These are phyloP conservation scores for Fagopyrum esculentum DNA, from an alignment of 148 eudicot genomes.

Conservation along the genomic window DNA sequence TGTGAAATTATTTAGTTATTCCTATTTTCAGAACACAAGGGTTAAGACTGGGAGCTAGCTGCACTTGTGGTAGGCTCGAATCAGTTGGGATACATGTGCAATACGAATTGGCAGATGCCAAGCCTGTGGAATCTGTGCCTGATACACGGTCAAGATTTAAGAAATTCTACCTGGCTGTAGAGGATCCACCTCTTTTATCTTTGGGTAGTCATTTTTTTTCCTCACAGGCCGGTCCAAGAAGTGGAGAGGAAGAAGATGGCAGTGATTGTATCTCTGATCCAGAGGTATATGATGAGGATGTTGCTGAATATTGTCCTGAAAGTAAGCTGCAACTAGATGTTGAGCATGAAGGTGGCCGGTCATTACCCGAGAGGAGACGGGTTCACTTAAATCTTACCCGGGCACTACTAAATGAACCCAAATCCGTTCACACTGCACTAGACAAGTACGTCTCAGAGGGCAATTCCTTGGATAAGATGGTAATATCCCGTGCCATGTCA, in stretches of 20 bases:
- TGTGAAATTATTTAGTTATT: background rate
- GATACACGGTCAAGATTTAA: background rate
- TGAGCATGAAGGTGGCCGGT: constrained; percentile 22
- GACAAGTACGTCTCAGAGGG: constrained; percentile 57
- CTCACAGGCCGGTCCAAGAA: constrained; percentile 17
- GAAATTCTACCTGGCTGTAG: background rate
- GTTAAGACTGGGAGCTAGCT: constrained; percentile 10
- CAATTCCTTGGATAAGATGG: constrained; percentile 27
- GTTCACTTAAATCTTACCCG: constrained; percentile 23
- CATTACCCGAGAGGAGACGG: constrained; percentile 8
- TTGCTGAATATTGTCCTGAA: constrained; percentile 29
- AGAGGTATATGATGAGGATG: constrained; percentile 37
- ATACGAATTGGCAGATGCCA: background rate
- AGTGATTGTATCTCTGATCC: constrained; percentile 29
- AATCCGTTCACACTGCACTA: constrained; percentile 31
- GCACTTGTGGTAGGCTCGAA: constrained; percentile 11
- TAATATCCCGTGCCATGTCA: constrained; percentile 21
- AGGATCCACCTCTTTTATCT: background rate
- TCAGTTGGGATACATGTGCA: background rate
- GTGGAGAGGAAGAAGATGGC: constrained; percentile 13
- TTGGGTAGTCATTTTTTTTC: constrained; percentile 11
- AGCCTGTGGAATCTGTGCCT: background rate
- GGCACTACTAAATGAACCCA: constrained; percentile 30
- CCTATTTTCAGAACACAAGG: background rate
- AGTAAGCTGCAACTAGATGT: constrained; percentile 30